Evolutionary conservation across 2,329 filamentous ascomycete genomes (phyloP).

Genomic region (Phyllachora maydis): DNA sequence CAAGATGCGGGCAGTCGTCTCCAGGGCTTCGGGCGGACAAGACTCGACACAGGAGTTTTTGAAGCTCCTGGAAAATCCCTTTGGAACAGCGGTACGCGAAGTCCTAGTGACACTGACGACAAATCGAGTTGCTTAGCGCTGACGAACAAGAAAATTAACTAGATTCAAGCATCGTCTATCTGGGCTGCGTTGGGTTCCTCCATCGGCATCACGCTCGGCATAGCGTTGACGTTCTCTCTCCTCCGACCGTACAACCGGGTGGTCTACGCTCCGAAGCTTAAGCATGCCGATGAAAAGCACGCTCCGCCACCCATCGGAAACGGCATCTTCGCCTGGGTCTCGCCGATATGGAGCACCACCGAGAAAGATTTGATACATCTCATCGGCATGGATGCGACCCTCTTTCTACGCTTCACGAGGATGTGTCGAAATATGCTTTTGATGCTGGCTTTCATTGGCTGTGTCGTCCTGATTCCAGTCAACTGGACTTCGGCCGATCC

Average conservation of each 20-base stretch:
- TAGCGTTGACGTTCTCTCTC: conserved; percentile 69
- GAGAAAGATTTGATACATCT: conserved; percentile 63
- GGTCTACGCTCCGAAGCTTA: conserved; percentile 86
- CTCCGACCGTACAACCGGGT: conserved; percentile 78
- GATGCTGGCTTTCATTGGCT: conserved; percentile 49
- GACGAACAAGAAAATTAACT: too few species aligned
- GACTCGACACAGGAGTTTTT: conserved; percentile 5
- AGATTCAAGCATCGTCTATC: conserved; percentile 38
- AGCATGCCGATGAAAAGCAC: conserved; percentile 80
- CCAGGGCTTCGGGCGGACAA: too few species aligned
- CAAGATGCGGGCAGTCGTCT: too few species aligned
- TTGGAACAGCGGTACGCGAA: conserved; percentile 20
- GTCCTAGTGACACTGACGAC: conserved; percentile 1
- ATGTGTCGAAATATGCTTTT: conserved; percentile 91
- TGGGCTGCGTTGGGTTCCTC: conserved; percentile 67
- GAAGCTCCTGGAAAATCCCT: conserved; percentile 27
- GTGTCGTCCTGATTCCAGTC: conserved; percentile 61
- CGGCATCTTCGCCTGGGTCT: conserved; percentile 74
- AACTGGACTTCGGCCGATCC: conserved; percentile 37
- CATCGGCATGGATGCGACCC: conserved; percentile 73
- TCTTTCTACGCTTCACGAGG: conserved; percentile 72
- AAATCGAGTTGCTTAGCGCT: too few species aligned
- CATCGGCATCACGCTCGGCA: conserved; percentile 48
- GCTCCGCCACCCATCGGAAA: conserved; percentile 71
- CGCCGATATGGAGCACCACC: conserved; percentile 54